phyloP scores from a whole-genome alignment of 768 basidiomycete genomes.

The Saitozyma sp. region DNA sequence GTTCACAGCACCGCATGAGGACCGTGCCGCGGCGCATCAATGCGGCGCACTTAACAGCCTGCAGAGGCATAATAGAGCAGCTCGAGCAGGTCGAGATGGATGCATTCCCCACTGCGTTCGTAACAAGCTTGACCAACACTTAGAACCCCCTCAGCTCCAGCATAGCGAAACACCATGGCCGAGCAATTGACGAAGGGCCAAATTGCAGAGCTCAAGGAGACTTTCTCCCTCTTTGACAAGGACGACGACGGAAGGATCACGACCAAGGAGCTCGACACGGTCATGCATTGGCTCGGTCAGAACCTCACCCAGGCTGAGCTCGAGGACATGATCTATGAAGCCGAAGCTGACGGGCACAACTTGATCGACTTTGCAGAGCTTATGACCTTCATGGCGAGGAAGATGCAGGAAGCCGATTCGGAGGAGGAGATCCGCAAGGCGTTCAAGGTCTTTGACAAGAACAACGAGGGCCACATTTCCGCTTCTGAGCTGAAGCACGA shows the following conservation, averaged over 20 bases:
- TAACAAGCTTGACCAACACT: too few relatives aligned
- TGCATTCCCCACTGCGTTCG: too few relatives aligned
- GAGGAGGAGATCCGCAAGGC: slow-evolving; percentile 96
- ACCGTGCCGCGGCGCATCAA: too few relatives aligned
- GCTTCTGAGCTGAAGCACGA: slow-evolving; percentile 83
- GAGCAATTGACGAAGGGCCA: too few relatives aligned
- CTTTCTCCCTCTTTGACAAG: slow-evolving; percentile 96
- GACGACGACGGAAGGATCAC: slow-evolving; percentile 94
- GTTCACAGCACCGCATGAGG: too few relatives aligned
- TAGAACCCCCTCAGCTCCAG: too few relatives aligned
- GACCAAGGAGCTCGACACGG: slow-evolving; percentile 82
- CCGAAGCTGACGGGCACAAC: slow-evolving; percentile 79
- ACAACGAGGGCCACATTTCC: slow-evolving; percentile 86
- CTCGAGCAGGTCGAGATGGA: too few relatives aligned
- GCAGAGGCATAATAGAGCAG: too few relatives aligned
- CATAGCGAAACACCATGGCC: too few relatives aligned
- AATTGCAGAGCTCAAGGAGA: slow-evolving; percentile 96
- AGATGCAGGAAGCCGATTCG: slow-evolving; percentile 87
- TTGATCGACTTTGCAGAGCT: slow-evolving; percentile 85
- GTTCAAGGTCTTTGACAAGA: slow-evolving; percentile 96
- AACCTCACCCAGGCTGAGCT: slow-evolving; percentile 90
- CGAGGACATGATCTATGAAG: slow-evolving; percentile 92
- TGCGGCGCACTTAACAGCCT: too few relatives aligned
- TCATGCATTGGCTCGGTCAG: slow-evolving; percentile 89
- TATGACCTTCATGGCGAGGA: slow-evolving; percentile 77